Conservation (phyloP, 2,329 filamentous ascomycete genomes). For the Talaromyces albobiverticillius region DNA sequence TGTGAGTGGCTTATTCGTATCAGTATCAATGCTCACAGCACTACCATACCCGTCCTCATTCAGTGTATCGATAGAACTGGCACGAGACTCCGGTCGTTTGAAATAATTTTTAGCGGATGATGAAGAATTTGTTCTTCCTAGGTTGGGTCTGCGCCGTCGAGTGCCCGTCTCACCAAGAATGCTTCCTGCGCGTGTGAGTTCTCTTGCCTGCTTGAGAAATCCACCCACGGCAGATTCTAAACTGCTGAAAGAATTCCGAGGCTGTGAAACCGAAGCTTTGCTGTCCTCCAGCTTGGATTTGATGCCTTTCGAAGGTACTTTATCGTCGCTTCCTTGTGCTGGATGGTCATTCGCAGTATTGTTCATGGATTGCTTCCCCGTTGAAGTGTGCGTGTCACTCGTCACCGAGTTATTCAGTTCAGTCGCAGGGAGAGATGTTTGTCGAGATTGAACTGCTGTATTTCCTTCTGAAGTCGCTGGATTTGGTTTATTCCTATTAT, state of each 20-base stretch:
- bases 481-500: not conserved
- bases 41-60: constrained; percentile 43
- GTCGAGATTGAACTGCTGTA: not conserved
- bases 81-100: constrained; percentile 32
- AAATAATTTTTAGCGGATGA: constrained; percentile 29
- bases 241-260: constrained; percentile 22
- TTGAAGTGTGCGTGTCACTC: not conserved
- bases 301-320: not conserved
- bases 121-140: constrained; percentile 43
- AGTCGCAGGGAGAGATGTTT: not conserved
- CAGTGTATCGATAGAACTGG: constrained; percentile 50
- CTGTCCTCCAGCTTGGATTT: constrained; percentile 18
- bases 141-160: constrained; percentile 34
- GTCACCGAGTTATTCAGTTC: not conserved
- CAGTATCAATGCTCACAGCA: constrained; percentile 25
- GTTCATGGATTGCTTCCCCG: not conserved
- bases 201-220: constrained; percentile 39
- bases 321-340: not conserved
- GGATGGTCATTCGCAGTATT: not conserved
- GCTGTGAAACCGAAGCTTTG: constrained; percentile 14
- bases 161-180: constrained; percentile 20
- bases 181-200: constrained; percentile 27
- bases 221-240: constrained; percentile 40
- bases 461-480: not conserved
- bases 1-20: constrained; percentile 17